Evolutionary conservation across 768 basidiomycete genomes (phyloP), one percentile per base, ranked within the genome.

Genomic region (Macrolepiota albuminosa): DNA sequence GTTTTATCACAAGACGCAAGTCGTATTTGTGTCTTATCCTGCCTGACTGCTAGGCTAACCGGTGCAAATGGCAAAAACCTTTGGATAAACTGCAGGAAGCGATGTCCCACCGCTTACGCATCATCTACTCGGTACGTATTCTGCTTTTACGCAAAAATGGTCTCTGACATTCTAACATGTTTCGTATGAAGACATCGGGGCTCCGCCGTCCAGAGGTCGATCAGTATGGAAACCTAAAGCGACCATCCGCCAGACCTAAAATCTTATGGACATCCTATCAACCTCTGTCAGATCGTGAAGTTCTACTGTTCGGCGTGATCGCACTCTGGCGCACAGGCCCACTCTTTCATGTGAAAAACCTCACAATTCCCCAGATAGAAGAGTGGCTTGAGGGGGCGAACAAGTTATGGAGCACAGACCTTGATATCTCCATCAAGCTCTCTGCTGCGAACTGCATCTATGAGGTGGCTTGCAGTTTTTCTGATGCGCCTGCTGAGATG

Each of bases 301-400:
- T 91, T 16, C 77, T 94, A 9, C 72, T 90, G 10, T 75, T 92
- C 3, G 83, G 82, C 4, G 79, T 91, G n/a, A 73, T 91, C 9
- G 78, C 88, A 0, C 73, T 93, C 34, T 92, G 86, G 86, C 81
- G 89, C 21, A 68, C 78, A 1, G 78, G 81, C 49, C 76, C 81
- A 0, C 62, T 72, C 29, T 89, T 88, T 72, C 83, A 82, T 60
- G 72, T 84, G 57, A 74, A 77, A 31, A 78, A 76, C 7, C 68
- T 82, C 36, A 72, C 71, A 1, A 65, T 74, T 2, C 68, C 71
- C 3, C 77, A 82, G 10, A 70, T 80, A 26, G 71, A 77, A 0
- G 68, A 74, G 10, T 87, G 84, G 84, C 68, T 80, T 26, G 70
- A 76, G 26, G 70, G 76, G 40, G 73, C 76, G 18, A 73, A 82